These are phyloP conservation scores for Aegilops sharonensis DNA, from an alignment of 176 grass and related monocot genomes.

Conservation along the genomic window DNA sequence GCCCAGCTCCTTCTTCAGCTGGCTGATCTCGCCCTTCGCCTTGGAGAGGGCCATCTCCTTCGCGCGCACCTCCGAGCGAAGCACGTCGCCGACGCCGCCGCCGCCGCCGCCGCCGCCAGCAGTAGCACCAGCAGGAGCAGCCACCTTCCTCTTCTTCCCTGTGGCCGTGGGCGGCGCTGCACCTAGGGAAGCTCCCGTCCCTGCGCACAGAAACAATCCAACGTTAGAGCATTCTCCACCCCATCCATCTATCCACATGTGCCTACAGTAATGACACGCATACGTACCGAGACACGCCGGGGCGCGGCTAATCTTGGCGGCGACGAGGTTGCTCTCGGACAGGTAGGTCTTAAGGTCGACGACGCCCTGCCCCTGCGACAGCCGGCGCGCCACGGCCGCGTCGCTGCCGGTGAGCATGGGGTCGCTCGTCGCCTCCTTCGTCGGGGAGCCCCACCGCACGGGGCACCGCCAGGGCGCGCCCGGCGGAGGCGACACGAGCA, in stretches of 20 bases:
- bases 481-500: conserved; percentile 32
- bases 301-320: conserved; percentile 43
- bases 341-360: conserved; percentile 42
- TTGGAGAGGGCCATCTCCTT: conserved; percentile 34
- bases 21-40: conserved; percentile 23
- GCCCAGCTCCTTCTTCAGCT: conserved; percentile 19
- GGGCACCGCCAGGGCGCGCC: conserved; percentile 36
- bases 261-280: no score
- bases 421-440: conserved; percentile 25
- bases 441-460: conserved; percentile 24
- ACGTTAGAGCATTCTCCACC: not conserved
- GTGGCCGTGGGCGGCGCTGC: not conserved
- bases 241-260: not conserved
- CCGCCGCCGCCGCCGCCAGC: not conserved
- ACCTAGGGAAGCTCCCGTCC: not conserved
- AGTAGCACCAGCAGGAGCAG: not conserved
- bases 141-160: conserved; percentile 21
- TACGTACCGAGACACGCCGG: not conserved
- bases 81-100: not conserved
- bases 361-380: conserved; percentile 37
- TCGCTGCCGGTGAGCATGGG: conserved; percentile 29
- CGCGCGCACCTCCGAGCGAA: conserved; percentile 22
- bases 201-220: not conserved
- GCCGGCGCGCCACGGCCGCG: conserved; percentile 3
- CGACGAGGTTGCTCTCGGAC: conserved; percentile 47